Evolutionary conservation across 1,139 yeast genomes (phyloP), one percentile per base, ranked within the genome.

Genomic region (Blastobotrys buckinghamii): DNA sequence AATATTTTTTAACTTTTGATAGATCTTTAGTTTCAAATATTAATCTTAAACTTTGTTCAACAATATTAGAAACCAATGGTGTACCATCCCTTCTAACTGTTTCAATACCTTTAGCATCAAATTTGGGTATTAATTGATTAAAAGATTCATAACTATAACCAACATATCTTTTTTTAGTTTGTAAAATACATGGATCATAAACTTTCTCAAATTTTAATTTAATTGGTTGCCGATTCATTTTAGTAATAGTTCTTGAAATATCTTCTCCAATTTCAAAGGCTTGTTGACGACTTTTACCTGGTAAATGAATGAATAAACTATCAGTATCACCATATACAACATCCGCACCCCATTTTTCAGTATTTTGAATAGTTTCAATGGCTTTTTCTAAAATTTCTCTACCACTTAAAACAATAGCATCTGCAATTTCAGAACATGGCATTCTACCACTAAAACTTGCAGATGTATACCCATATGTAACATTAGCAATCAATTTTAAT

Each of bases 281-380:
- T 39, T 89, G 94, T 1, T 70, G 76, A 54, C 76, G 79, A 0
- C 87, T 72, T 58, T 80, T 80, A 0, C 97, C 97, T 0, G 97
- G 97, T 10, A 92, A 74, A 61, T 87, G 86, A 1, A 92, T 90
- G 73, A 92, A 92, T 47, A 92, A 68, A 39, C 96, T 86, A 65
- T 92, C 98, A 0, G 98, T 92, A 64, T 92, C 98, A 5, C 98
- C 98, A 65, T 92, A 92, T 0, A 92, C 96, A 0, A 92, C 97
- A 59, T 85, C 82, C 0, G 96, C 97, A 1, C 92, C 90, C 86
- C 88, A 86, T 32, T 72, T 62, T 1, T 59, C 57, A 27, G 78
- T 75, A 0, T 63, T 57, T 53, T 88, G 94, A 48, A 92, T 89
- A 46, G 76, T 61, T 3, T 76, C 76, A 38, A 89, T 82, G 0